phyloP scores from a whole-genome alignment of 108 stramenopile species.

The Bacterosira constricta region DNA sequence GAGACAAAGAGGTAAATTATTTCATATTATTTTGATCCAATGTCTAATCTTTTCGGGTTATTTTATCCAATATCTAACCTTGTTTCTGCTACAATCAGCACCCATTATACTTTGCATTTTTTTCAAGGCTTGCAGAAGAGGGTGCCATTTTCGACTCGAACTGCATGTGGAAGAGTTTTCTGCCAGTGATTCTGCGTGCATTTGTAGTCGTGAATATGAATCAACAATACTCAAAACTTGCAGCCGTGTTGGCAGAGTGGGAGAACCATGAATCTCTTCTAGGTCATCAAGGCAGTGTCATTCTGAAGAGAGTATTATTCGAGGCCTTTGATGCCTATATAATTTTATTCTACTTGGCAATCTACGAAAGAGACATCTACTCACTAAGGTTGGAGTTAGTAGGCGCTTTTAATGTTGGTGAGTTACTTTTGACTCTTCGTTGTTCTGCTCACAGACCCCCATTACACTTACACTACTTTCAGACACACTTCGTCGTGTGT shows the following conservation, averaged over 20 bases:
- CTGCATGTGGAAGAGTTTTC: constrained; percentile 49
- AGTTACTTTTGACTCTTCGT: no score
- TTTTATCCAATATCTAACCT: no score
- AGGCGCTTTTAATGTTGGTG: constrained; percentile 63
- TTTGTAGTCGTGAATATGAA: constrained; percentile 66
- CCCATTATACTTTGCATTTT: constrained; percentile 60
- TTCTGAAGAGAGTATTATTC: constrained; percentile 81
- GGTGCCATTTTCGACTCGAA: constrained; percentile 68
- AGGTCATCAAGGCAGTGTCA: constrained; percentile 63
- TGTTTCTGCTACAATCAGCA: no score
- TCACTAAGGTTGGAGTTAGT: constrained; percentile 60
- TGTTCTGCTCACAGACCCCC: no score
- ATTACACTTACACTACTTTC: no score
- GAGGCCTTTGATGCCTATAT: constrained; percentile 90
- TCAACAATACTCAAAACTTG: constrained; percentile 58
- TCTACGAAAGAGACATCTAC: constrained; percentile 77
- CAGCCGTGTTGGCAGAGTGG: constrained; percentile 67
- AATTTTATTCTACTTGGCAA: constrained; percentile 81
- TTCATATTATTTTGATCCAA: no score
- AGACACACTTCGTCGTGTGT: constrained; percentile 59
- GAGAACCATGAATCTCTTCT: constrained; percentile 77
- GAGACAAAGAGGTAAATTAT: constrained; percentile 21
- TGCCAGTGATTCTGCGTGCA: constrained; percentile 74
- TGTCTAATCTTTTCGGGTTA: no score
- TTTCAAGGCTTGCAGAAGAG: constrained; percentile 61